Evolutionary conservation across 768 basidiomycete species (phyloP), one percentile per base, ranked within the genome.

Genomic region (Hysterangium stoloniferum): DNA sequence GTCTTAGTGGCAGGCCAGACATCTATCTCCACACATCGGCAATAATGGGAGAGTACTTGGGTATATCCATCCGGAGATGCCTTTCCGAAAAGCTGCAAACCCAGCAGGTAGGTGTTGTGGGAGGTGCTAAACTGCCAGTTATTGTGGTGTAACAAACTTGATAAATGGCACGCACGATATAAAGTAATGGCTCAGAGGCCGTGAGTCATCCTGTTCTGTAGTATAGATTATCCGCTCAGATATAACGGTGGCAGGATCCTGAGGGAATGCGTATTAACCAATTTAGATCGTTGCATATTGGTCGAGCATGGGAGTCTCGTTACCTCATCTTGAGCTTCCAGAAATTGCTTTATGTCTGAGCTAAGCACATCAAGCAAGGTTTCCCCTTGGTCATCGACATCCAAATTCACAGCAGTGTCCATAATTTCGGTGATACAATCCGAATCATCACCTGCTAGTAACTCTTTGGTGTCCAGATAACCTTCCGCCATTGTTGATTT

Each of bases 21-120:
- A 55, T 84, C 81, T 43, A 83, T 78, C 58, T 84, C 81, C 66
- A 82, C 75, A 56, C 79, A 81, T 19, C 78, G 72, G 9, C 72
- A 76, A 42, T 70, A 66, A 4, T 73, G 69, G 28, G 63, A 65
- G 12, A 82, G 62, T 22, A 82, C 78, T 53, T 79, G 71, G 2
- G 67, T 72, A 57, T 84, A 84, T 0, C 70, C 73, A 4, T 66
- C 69, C 4, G 77, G 69, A 4, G 79, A 79, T 3, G 77, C 64
- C 33, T 67, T 67, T 4, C 80, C 81, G 13, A 78, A 62, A 20
- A 83, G 61, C 57, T 82, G 81, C 33, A 75, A 68, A 1, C 75
- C 69, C 2, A 80, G 64, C 1, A 84, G 71, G 55, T 84, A 84
- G 1, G 82, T 82, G 57, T 84, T 83, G 56, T 84, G 81, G 0